Base-by-base conservation (phyloP, 768 basidiomycete species). In the Agaricus subrufescens region DNA sequence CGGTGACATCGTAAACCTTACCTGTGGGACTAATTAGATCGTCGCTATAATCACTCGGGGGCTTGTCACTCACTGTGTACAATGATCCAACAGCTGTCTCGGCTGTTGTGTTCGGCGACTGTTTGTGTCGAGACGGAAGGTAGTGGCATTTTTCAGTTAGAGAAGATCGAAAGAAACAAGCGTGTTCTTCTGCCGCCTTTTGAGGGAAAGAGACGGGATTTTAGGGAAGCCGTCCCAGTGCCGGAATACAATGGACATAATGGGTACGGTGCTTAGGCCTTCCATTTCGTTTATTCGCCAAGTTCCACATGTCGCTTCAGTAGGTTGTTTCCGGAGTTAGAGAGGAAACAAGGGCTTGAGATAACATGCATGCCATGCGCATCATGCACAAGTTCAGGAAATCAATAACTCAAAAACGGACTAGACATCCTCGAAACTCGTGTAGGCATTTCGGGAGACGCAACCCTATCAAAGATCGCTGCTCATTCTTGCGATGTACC, bases 1-100 rank as follows among this genome's bases (percentile, higher is more conserved):
- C 85, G 0, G 89, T 88, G 3, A 89, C 88, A 60, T 90, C 89
- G 68, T 90, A 91, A 2, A 82, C 86, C 48, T 86, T 83, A 58
- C 83, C 88, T 86, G 39, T 6, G 44, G 52, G 39, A 34, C 38
- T 39, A n/a, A 8, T 14, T 39, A n/a, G 27, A 9, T 15, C 15
- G 11, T n/a, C 29, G 19, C 14, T 14, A 12, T 11, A 11, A 4
- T 8, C n/a, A 42, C 31, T 7, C n/a, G 12, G 37, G 6, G 19
- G 38, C 42, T 10, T 11, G 14, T n/a, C 31, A 46, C 75, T 39
- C 58, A 86, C 89, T 86, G 61, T 93, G 89, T 0, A 94, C 87
- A 55, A 94, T 91, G 57, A 93, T 91, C 71, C 71, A 73, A 59
- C 71, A 73, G 49, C 70, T 73, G 39, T 71, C 64, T 14, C 68